Evolutionary conservation across 768 basidiomycete genomes (phyloP).

Genomic region (Saitozyma sp.): DNA sequence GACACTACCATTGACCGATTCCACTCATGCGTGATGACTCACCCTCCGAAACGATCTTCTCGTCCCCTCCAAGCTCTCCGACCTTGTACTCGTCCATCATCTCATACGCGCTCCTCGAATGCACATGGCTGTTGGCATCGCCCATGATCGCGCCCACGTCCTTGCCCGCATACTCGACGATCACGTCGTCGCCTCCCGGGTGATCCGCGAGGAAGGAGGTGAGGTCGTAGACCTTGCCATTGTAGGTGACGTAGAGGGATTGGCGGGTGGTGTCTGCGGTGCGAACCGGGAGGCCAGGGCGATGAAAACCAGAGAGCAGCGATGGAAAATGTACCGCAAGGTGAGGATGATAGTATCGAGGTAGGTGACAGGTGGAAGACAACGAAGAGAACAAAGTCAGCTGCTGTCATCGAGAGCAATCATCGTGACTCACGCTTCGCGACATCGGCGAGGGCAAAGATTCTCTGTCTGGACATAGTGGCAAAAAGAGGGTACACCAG

Average conservation of each 20-base stretch:
- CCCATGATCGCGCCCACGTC: slow-evolving; percentile 81
- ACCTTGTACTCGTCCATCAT: slow-evolving; percentile 86
- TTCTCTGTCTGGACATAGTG: background rate
- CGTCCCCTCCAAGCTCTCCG: slow-evolving; percentile 75
- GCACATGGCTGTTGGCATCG: slow-evolving; percentile 76
- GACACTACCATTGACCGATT: background rate
- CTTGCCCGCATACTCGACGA: slow-evolving; percentile 77
- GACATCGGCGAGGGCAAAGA: background rate
- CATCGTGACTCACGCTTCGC: background rate
- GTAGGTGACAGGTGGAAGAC: too few species aligned
- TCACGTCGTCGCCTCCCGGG: slow-evolving; percentile 90
- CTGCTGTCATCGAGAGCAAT: background rate
- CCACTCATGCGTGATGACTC: slow-evolving; percentile 41
- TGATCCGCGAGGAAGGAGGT: slow-evolving; percentile 80
- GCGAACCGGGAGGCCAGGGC: too few species aligned
- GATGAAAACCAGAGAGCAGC: too few species aligned
- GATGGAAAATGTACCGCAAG: too few species aligned
- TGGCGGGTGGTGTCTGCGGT: slow-evolving; percentile 57
- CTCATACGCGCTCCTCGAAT: slow-evolving; percentile 85
- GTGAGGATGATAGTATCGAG: too few species aligned
- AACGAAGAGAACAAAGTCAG: background rate
- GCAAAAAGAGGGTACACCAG: too few species aligned
- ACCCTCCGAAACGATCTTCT: slow-evolving; percentile 78
- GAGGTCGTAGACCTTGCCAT: slow-evolving; percentile 86
- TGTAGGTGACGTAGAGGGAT: slow-evolving; percentile 80